These are phyloP conservation scores for Leishmania arabica DNA, from an alignment of 208 protist genomes.

Conservation along the genomic window DNA sequence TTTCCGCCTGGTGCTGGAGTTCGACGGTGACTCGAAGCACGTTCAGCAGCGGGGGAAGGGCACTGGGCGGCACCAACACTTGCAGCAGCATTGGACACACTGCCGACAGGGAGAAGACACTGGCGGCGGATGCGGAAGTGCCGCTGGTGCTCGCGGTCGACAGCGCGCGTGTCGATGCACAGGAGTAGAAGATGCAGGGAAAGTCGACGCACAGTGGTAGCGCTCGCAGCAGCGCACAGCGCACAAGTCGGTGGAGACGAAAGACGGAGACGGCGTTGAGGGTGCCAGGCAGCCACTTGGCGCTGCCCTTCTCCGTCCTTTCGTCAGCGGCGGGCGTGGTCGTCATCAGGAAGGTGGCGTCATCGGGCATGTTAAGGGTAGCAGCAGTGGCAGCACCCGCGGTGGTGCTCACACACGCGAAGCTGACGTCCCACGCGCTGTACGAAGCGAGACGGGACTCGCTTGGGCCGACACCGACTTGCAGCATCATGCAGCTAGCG, in stretches of 20 bases:
- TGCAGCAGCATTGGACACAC: constrained; percentile 46
- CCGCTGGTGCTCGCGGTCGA: neutral
- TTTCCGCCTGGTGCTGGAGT: constrained; percentile 6
- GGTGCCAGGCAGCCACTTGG: constrained; percentile 25
- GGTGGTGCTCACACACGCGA: constrained; percentile 8
- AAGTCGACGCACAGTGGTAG: constrained; percentile 52
- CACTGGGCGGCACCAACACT: constrained; percentile 37
- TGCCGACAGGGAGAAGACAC: constrained; percentile 19
- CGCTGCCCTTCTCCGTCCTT: neutral
- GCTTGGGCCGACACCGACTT: constrained; percentile 39
- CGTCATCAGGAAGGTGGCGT: constrained; percentile 23
- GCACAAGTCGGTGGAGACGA: constrained; percentile 50
- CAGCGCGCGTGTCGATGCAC: neutral
- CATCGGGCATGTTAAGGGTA: constrained; percentile 13
- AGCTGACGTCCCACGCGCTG: constrained; percentile 44
- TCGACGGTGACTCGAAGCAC: constrained; percentile 9
- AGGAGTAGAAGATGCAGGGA: constrained; percentile 1
- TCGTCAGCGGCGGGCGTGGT: constrained; percentile 2
- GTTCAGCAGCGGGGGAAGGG: constrained; percentile 29
- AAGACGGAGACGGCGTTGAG: constrained; percentile 40
- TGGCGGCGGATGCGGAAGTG: neutral
- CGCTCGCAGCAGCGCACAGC: constrained; percentile 41
- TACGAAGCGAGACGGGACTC: constrained; percentile 30
- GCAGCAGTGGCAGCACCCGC: neutral
- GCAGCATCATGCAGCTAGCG: constrained; percentile 16